Percentiles rank a stretch among this genome's conserved stretches.
These are phyloP conservation scores for Panaeolus cyanescens DNA, from an alignment of 768 basidiomycete genomes.

Conservation along the genomic window DNA sequence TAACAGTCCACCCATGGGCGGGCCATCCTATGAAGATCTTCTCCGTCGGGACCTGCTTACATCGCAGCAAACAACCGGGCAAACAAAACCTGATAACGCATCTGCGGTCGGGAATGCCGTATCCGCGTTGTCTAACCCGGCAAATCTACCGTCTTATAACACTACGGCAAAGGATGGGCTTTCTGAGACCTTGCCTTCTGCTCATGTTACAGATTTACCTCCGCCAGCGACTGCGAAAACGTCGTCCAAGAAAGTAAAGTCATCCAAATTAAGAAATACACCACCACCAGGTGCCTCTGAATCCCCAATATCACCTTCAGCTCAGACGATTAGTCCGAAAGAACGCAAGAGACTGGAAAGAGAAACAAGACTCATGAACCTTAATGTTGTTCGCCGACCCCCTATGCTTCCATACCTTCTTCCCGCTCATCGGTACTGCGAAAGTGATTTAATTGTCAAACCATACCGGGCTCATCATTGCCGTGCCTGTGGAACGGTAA, in stretches of 20 bases:
- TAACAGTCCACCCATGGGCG: constrained; percentile 10
- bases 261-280: not conserved
- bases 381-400: constrained; percentile 34
- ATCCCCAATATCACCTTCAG: not conserved
- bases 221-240: not conserved
- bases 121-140: not conserved
- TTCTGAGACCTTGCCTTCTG: not conserved
- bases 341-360: not conserved
- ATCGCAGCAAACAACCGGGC: not conserved
- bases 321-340: not conserved
- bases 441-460: constrained; percentile 63
- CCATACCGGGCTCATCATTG: constrained; percentile 83
- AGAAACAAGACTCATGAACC: not conserved
- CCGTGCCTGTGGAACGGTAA: constrained; percentile 76
- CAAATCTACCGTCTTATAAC: not conserved
- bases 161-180: not conserved
- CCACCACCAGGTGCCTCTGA: not conserved
- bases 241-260: not conserved
- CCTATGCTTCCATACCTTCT: constrained; percentile 45
- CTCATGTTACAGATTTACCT: not conserved
- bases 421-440: constrained; percentile 71
- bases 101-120: not conserved
- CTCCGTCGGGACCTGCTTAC: constrained; percentile 14
- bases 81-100: not conserved
- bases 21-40: constrained; percentile 45